Evolutionary conservation across 192 early-diverging fungal genomes (phyloP).

Genomic region (Coemansia sp.): DNA sequence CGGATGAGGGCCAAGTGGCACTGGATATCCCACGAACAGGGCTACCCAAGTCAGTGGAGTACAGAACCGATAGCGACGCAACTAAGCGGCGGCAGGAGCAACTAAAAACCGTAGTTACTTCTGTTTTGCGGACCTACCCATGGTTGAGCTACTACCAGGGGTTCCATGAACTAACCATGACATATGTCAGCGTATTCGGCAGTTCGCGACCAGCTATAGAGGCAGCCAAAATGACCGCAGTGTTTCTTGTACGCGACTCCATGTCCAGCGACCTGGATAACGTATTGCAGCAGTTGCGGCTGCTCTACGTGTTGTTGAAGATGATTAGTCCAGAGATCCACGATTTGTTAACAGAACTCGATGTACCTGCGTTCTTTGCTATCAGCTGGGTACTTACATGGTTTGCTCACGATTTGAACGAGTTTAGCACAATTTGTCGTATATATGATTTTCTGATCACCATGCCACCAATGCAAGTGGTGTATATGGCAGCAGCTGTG

Average conservation of each 20-base stretch:
- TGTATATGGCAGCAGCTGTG: constrained; percentile 64
- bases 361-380: constrained; percentile 66
- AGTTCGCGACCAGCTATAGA: constrained; percentile 56
- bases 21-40: constrained; percentile 40
- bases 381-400: constrained; percentile 76
- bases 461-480: constrained; percentile 60
- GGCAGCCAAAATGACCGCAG: constrained; percentile 57
- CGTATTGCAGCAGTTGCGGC: constrained; percentile 36
- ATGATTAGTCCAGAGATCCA: constrained; percentile 31
- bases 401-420: constrained; percentile 67
- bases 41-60: constrained; percentile 28
- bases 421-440: constrained; percentile 53
- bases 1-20: constrained; percentile 43
- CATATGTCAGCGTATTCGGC: constrained; percentile 58
- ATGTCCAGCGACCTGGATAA: constrained; percentile 43
- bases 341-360: constrained; percentile 31
- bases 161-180: constrained; percentile 55
- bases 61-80: constrained; percentile 21
- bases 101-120: constrained; percentile 50
- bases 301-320: constrained; percentile 38
- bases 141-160: constrained; percentile 72
- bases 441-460: constrained; percentile 67
- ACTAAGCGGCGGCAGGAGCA: constrained; percentile 56
- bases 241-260: constrained; percentile 57
- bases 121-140: constrained; percentile 59